Conservation (phyloP, 371 early-diverging fungal genomes). For the Mucor irregularis region DNA sequence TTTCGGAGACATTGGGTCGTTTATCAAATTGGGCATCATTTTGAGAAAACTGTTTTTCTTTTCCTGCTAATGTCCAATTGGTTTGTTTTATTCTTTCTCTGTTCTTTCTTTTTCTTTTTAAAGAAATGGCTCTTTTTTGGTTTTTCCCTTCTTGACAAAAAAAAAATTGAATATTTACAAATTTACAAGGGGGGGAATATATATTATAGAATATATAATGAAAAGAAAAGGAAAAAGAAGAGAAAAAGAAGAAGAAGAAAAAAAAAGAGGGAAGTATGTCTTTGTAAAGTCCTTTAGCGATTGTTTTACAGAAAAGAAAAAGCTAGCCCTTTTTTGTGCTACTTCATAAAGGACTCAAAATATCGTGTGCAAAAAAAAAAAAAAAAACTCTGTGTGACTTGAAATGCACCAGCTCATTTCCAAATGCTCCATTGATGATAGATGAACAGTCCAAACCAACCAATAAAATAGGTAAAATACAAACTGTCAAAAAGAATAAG, state of each 20-base stretch:
- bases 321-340: neutral
- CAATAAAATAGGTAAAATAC: too few species aligned
- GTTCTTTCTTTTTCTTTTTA: constrained; percentile 8
- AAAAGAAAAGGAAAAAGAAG: constrained; percentile 1
- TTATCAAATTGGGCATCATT: constrained; percentile 18
- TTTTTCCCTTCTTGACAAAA: constrained; percentile 1
- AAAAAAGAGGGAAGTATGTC: neutral
- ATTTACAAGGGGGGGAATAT: constrained; percentile 15
- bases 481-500: neutral
- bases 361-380: too few species aligned
- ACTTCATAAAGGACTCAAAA: too few species aligned
- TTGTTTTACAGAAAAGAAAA: neutral
- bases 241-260: neutral
- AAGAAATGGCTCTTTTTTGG: too few species aligned
- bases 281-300: neutral
- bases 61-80: too few species aligned
- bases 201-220: constrained; percentile 8
- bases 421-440: too few species aligned
- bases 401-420: too few species aligned
- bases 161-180: constrained; percentile 11
- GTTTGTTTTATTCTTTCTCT: neutral
- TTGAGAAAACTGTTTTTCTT: neutral
- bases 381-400: too few species aligned
- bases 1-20: constrained; percentile 9
- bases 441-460: constrained; percentile 1